phyloP scores from a whole-genome alignment of 768 basidiomycete genomes.

The Leucocoprinus leucothites region DNA sequence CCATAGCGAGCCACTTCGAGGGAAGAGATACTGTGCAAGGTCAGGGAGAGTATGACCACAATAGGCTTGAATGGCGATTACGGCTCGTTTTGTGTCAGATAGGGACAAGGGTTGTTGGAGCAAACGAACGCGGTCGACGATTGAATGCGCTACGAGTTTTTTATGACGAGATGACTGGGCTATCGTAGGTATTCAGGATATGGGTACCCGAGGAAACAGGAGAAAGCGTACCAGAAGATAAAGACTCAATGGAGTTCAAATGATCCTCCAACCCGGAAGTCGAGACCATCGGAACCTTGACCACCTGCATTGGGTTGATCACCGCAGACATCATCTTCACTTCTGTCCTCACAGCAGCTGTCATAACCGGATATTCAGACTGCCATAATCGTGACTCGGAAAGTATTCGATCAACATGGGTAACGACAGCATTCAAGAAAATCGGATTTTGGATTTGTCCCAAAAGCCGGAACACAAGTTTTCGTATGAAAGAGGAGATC shows the following conservation, averaged over 20 bases:
- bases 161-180: background rate
- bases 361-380: constrained; percentile 35
- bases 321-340: constrained; percentile 16
- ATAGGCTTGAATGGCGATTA: background rate
- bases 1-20: constrained; percentile 4
- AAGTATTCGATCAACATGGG: constrained; percentile 35
- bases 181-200: background rate
- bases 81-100: background rate
- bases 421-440: constrained; percentile 31
- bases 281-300: background rate
- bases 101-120: background rate
- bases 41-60: background rate
- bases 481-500: constrained; percentile 60
- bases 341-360: constrained; percentile 15
- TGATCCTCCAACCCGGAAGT: background rate
- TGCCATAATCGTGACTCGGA: constrained; percentile 19
- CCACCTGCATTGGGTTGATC: background rate
- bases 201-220: background rate
- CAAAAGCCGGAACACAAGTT: constrained; percentile 54
- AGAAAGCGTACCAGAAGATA: background rate
- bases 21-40: constrained; percentile 6
- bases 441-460: constrained; percentile 47
- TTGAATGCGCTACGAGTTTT: background rate
- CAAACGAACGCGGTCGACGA: constrained; percentile 5
- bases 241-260: background rate